These are phyloP conservation scores for Urtica urens DNA, from an alignment of 306 rosid species.

Conservation along the genomic window DNA sequence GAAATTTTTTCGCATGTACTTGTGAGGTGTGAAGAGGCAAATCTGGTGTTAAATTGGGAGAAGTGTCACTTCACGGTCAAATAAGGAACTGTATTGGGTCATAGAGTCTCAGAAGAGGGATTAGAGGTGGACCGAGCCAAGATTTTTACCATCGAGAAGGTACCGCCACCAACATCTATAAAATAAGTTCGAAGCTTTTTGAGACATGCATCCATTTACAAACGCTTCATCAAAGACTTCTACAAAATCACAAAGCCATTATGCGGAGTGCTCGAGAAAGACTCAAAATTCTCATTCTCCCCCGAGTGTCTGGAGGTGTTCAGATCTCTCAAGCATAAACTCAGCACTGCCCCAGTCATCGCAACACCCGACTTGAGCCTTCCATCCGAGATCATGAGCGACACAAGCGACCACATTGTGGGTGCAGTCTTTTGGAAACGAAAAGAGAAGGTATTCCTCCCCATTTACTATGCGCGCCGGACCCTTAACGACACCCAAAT, in stretches of 20 bases:
- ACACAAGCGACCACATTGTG: not conserved
- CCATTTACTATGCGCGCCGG: no score
- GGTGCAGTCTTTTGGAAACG: not conserved
- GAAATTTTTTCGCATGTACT: no score
- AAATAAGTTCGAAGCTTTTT: not conserved
- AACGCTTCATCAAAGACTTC: not conserved
- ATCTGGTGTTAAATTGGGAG: not conserved
- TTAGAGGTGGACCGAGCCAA: not conserved
- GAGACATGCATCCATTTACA: not conserved
- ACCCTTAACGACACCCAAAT: not conserved
- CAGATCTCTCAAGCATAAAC: no score
- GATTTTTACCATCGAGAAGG: not conserved
- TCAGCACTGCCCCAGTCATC: not conserved
- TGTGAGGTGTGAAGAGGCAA: no score
- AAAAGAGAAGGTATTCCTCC: not conserved
- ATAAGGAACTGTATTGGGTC: not conserved
- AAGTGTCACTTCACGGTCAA: not conserved
- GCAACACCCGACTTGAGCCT: not conserved
- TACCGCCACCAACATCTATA: not conserved
- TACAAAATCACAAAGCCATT: no score
- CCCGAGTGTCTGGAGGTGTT: not conserved
- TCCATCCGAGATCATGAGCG: no score
- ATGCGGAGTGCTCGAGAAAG: no score
- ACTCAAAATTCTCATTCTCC: not conserved
- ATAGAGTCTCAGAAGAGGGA: not conserved